A percentile compares a stretch with the other conserved stretches of the same genome.
Conservation (phyloP, 2,329 filamentous ascomycete species). For the Stachybotrys elegans region DNA sequence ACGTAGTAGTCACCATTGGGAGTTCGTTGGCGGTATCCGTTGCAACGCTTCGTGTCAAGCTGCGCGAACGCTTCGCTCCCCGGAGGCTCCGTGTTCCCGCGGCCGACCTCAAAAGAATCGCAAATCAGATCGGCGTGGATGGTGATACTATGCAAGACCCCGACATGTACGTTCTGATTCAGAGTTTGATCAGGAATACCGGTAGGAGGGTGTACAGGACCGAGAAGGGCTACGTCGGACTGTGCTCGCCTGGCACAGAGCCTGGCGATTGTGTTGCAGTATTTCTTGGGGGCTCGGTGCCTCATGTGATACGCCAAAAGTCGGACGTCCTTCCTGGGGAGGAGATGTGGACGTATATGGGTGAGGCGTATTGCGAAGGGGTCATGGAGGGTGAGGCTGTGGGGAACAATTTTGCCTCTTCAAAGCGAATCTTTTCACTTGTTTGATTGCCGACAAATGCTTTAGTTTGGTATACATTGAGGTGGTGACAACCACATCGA, state of each 20-base stretch:
- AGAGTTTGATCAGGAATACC: conserved; percentile 12
- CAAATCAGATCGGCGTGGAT: conserved; percentile 11
- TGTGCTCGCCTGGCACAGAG: conserved; percentile 17
- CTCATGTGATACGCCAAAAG: conserved; percentile 17
- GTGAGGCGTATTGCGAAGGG: conserved; percentile 27
- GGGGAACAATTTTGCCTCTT: no score
- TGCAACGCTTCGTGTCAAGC: neutral
- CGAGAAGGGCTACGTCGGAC: conserved; percentile 19
- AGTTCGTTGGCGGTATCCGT: neutral
- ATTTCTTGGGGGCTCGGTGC: conserved; percentile 20
- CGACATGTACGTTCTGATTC: conserved; percentile 9
- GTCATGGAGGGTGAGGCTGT: conserved; percentile 28
- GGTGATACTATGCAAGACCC: neutral
- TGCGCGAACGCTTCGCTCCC: conserved; percentile 8
- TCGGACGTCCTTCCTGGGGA: neutral
- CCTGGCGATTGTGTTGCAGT: conserved; percentile 21
- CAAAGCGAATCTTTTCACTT: no score
- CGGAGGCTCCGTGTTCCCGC: neutral
- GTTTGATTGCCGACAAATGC: no score
- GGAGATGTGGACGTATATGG: conserved; percentile 19
- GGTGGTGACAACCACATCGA: no score
- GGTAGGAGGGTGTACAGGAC: conserved; percentile 22
- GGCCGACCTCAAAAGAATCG: neutral
- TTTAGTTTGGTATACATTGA: no score
- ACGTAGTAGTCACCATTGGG: conserved; percentile 9